Conservation (phyloP, 208 protist species). For the Leishmania gerbilli region DNA sequence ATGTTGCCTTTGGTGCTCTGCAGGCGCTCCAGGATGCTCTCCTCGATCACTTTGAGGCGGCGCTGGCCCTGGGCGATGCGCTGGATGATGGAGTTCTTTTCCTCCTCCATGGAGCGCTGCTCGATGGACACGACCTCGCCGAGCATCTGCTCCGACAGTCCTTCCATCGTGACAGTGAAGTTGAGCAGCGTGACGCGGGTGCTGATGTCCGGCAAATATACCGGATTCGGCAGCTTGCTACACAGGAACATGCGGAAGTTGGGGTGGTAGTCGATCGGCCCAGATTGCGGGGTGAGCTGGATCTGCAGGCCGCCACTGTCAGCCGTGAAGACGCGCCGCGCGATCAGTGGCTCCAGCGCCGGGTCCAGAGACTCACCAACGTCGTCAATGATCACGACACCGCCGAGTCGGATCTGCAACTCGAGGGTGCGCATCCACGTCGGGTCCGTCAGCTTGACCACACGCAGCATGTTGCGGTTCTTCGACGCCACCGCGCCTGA, state of each 20-base stretch:
- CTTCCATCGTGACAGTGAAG: constrained; percentile 97
- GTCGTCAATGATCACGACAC: constrained; percentile 94
- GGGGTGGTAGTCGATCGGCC: constrained; percentile 90
- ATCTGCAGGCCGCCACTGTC: constrained; percentile 83
- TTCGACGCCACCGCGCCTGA: constrained; percentile 27
- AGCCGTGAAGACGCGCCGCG: constrained; percentile 81
- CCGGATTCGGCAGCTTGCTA: constrained; percentile 96
- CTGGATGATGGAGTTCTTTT: constrained; percentile 95
- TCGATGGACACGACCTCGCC: constrained; percentile 94
- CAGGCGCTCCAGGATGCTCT: constrained; percentile 92
- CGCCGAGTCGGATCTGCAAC: constrained; percentile 93
- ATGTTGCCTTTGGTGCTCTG: constrained; percentile 92
- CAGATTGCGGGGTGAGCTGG: constrained; percentile 86
- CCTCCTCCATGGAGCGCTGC: constrained; percentile 92
- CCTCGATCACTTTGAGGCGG: constrained; percentile 93
- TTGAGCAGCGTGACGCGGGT: constrained; percentile 97
- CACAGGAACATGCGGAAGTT: constrained; percentile 95
- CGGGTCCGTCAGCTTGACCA: constrained; percentile 89
- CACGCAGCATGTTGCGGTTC: constrained; percentile 58
- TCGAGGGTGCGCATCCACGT: constrained; percentile 94
- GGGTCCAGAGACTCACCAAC: constrained; percentile 95
- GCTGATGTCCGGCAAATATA: constrained; percentile 96
- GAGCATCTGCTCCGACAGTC: constrained; percentile 96
- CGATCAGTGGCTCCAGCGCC: constrained; percentile 93
- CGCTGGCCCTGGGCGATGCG: constrained; percentile 92